phyloP scores from a whole-genome alignment of 208 protist species.

The Trypanosoma mega region DNA sequence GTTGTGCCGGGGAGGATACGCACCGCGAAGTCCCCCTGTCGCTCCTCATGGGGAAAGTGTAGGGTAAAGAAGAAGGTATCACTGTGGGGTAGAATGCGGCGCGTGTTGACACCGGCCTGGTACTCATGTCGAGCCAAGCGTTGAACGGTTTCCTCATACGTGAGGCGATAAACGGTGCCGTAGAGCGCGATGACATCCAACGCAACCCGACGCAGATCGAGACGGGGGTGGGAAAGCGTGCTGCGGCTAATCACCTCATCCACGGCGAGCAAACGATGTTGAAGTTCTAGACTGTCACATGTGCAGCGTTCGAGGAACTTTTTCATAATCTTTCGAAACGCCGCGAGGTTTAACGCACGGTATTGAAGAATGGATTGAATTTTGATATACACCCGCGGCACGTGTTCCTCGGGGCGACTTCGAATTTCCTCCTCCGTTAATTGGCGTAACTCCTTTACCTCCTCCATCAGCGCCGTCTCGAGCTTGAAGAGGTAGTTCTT shows the following conservation, averaged over 20 bases:
- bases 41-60: constrained; percentile 61
- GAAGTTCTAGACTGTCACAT: constrained; percentile 65
- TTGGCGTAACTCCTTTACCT: constrained; percentile 42
- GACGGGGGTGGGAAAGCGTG: constrained; percentile 44
- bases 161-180: constrained; percentile 67
- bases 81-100: constrained; percentile 70
- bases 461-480: constrained; percentile 39
- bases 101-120: constrained; percentile 42
- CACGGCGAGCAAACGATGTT: constrained; percentile 42
- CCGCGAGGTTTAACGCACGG: constrained; percentile 66
- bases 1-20: constrained; percentile 68
- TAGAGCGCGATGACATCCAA: constrained; percentile 71
- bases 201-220: constrained; percentile 60
- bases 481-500: constrained; percentile 48
- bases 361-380: constrained; percentile 67
- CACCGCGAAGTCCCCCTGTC: constrained; percentile 59
- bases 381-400: constrained; percentile 66
- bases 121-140: constrained; percentile 48
- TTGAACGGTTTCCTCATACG: constrained; percentile 58
- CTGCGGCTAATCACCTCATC: constrained; percentile 55
- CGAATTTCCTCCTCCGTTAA: constrained; percentile 64
- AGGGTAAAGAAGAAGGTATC: constrained; percentile 80
- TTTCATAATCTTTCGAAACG: constrained; percentile 75
- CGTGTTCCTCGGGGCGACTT: constrained; percentile 39
- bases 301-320: constrained; percentile 84